Evolutionary conservation across 305 asterid genomes (phyloP), one percentile per base, ranked within the genome.

Genomic region (Fraxinus xanthoxyloides): DNA sequence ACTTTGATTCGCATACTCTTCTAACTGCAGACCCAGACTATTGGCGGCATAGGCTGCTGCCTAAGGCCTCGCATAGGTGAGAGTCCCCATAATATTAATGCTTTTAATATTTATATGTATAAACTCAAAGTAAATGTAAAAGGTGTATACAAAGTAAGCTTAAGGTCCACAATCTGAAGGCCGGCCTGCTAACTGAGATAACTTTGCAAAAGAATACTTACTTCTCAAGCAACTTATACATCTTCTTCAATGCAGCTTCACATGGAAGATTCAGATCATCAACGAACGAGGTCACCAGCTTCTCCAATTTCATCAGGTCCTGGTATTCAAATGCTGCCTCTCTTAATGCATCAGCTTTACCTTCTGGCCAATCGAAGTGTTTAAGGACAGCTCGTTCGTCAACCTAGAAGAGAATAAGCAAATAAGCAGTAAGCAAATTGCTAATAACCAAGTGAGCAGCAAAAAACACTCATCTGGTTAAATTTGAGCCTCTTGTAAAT

Each of bases 321-420:
- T 94, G 99, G 86, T 92, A 97, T 85, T 93, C 99, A 56, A 97
- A 94, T 3, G 98, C 87, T 54, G 98, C 98, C 84, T 97, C 99
- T 85, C 99, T 89, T 54, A 97, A 84, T 72, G 98, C 97, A 84
- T 93, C 99, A 65, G 98, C 98, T 92, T 96, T 96, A 61, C 95
- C 95, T 86, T 94, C 99, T 74, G 99, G 99, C 98, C 99, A 97
- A 76, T 97, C 99, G 12, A 94, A 93, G 87, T 94, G 99, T 92
- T 97, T 97, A 54, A 97, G 91, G 63, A 93, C 98, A 46, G 96
- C 98, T 78, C 98, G 94, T 85, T 97, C 98, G 12, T 96, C 98
- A 30, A 92, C 98, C 99, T 96, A 85, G 56, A n/a, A 78, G 3
- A 83, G 76, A 63, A 32, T 28, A 36, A 56, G 77, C 34, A 79